Evolutionary conservation across 2,329 filamentous ascomycete species (phyloP).

Genomic region (Anisogramma anomala): DNA sequence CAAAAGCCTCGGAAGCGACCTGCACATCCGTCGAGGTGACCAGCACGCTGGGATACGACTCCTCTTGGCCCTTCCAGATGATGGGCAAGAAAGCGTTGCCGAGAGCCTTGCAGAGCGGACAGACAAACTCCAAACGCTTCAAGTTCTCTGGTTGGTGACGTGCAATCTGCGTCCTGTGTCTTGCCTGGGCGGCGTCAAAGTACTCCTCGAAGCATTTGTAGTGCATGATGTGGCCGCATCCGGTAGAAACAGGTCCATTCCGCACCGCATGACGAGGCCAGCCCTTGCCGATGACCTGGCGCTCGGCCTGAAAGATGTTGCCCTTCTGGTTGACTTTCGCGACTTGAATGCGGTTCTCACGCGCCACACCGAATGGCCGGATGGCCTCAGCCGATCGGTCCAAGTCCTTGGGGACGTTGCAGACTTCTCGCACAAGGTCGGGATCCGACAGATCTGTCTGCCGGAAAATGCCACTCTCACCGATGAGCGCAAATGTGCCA

Average conservation of each 20-base stretch:
- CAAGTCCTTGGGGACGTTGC: constrained; percentile 65
- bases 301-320: constrained; percentile 58
- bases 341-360: constrained; percentile 69
- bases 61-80: constrained; percentile 86
- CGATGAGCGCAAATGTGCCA: constrained; percentile 84
- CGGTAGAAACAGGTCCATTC: constrained; percentile 71
- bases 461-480: constrained; percentile 73
- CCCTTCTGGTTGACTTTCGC: constrained; percentile 66
- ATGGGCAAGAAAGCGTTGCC: constrained; percentile 93
- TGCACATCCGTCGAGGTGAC: constrained; percentile 32
- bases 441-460: constrained; percentile 74
- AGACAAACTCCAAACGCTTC: constrained; percentile 78
- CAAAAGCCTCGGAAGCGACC: constrained; percentile 35
- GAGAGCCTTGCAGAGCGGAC: constrained; percentile 89
- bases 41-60: constrained; percentile 67
- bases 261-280: constrained; percentile 60
- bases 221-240: constrained; percentile 98
- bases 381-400: constrained; percentile 75
- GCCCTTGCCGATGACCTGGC: constrained; percentile 78
- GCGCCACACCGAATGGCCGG: constrained; percentile 81
- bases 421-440: constrained; percentile 75
- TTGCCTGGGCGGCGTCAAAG: constrained; percentile 67
- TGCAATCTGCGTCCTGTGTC: constrained; percentile 87
- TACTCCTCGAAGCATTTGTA: constrained; percentile 92
- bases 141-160: constrained; percentile 82